Evolutionary conservation across 1,284 basidiomycete species (phyloP).

Genomic region (Cutaneotrichosporon mucoides): DNA sequence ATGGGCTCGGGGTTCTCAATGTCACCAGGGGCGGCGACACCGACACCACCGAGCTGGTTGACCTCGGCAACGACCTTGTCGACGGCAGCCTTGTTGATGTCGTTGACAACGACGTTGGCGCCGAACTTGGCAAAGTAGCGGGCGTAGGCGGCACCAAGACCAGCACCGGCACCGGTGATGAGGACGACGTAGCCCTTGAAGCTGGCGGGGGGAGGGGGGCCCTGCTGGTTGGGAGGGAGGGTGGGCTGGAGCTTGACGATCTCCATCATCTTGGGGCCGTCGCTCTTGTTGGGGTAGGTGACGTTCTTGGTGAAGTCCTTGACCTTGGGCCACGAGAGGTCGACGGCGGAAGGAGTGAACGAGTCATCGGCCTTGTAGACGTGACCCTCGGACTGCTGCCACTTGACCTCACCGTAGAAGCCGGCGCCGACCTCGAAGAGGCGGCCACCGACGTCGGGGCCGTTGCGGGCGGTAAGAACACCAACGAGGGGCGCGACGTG

Average conservation of each 20-base stretch:
- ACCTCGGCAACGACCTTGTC: slow-evolving; percentile 82
- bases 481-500: slow-evolving; percentile 90
- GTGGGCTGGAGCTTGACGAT: slow-evolving; percentile 13
- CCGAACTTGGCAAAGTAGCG: slow-evolving; percentile 85
- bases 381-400: slow-evolving; percentile 80
- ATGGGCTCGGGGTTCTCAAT: slow-evolving; percentile 81
- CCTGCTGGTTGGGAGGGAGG: slow-evolving; percentile 18
- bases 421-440: slow-evolving; percentile 94
- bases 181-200: slow-evolving; percentile 90
- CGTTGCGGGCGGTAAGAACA: slow-evolving; percentile 52
- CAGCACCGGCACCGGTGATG: slow-evolving; percentile 89
- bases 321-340: slow-evolving; percentile 75
- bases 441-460: slow-evolving; percentile 76
- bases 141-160: slow-evolving; percentile 88
- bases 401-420: slow-evolving; percentile 84
- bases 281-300: slow-evolving; percentile 66
- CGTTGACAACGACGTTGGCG: slow-evolving; percentile 95
- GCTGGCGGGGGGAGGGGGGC: slow-evolving; percentile 62
- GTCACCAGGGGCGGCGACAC: slow-evolving; percentile 78
- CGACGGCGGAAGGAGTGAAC: slow-evolving; percentile 95
- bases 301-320: slow-evolving; percentile 67
- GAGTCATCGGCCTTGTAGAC: slow-evolving; percentile 82
- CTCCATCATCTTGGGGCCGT: slow-evolving; percentile 62
- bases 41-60: slow-evolving; percentile 83
- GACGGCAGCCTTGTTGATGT: slow-evolving; percentile 82